phyloP scores from a whole-genome alignment of 495 filamentous ascomycete species.

The Xylaria acuta region DNA sequence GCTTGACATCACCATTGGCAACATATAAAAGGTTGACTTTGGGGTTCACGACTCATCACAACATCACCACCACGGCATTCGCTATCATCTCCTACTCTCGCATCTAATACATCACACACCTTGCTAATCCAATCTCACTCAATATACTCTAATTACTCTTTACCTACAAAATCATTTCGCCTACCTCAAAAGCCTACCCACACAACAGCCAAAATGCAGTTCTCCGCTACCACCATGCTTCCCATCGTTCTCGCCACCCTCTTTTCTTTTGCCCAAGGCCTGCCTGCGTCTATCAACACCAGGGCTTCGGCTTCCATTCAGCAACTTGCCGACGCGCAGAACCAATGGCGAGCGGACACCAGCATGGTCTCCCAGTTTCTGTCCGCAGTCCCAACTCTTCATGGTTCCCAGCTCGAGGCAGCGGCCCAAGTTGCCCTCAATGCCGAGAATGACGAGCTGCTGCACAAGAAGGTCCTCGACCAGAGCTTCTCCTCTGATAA shows the following conservation, averaged over 20 bases:
- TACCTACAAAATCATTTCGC: background rate
- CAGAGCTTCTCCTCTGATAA: background rate
- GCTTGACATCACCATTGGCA: background rate
- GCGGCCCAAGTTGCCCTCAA: slow-evolving; percentile 27
- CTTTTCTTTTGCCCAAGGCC: slow-evolving; percentile 8
- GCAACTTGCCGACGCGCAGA: slow-evolving; percentile 10
- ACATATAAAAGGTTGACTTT: background rate
- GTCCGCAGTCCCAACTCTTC: slow-evolving; percentile 27
- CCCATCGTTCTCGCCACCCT: slow-evolving; percentile 10
- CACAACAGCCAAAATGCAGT: slow-evolving; percentile 16
- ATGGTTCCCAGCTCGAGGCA: slow-evolving; percentile 20
- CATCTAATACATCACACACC: background rate
- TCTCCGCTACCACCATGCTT: background rate
- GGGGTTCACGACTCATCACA: background rate
- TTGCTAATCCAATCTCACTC: background rate
- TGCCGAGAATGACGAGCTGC: slow-evolving; percentile 31
- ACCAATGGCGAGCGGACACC: slow-evolving; percentile 20
- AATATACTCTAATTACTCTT: background rate
- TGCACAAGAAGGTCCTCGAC: slow-evolving; percentile 34
- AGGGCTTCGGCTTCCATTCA: background rate
- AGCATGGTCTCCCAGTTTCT: slow-evolving; percentile 32
- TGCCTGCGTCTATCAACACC: background rate
- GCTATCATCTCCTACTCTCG: background rate
- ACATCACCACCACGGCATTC: slow-evolving; percentile 9
- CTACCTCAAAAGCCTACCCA: background rate